phyloP scores from a whole-genome alignment of 495 filamentous ascomycete species.

The Daldinia childiae region DNA sequence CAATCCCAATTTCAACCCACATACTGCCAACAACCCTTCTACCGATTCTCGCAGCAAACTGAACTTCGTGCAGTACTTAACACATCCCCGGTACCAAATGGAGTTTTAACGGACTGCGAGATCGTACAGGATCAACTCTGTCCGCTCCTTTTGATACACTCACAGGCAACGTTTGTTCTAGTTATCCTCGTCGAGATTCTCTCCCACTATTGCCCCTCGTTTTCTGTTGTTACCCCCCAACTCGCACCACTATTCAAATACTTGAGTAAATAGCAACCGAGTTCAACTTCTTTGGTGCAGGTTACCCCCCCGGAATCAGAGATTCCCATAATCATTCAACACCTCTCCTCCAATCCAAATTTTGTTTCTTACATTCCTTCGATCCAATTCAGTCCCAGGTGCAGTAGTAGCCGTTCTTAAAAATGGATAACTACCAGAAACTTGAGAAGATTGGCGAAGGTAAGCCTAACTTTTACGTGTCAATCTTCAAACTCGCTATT shows the following conservation, averaged over 20 bases:
- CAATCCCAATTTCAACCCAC: conserved; percentile 12
- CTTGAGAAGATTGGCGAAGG: conserved; percentile 99
- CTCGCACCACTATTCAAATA: conserved; percentile 10
- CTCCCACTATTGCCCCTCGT: conserved; percentile 41
- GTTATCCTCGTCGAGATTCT: conserved; percentile 18
- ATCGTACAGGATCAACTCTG: conserved; percentile 16
- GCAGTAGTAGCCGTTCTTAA: conserved; percentile 4
- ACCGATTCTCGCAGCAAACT: conserved; percentile 8
- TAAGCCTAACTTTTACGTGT: conserved; percentile 50
- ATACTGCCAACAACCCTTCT: conserved; percentile 15
- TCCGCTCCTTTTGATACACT: conserved; percentile 27
- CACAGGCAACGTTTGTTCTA: not conserved
- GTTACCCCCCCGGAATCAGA: conserved; percentile 6
- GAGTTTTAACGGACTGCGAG: conserved; percentile 26
- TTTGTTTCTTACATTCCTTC: conserved; percentile 29
- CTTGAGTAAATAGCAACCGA: conserved; percentile 37
- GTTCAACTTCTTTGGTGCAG: conserved; percentile 15
- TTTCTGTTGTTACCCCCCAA: conserved; percentile 35
- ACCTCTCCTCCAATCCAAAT: conserved; percentile 1
- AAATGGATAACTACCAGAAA: conserved; percentile 99
- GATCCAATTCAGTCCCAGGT: conserved; percentile 15
- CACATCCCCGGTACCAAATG: conserved; percentile 22
- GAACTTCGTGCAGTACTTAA: conserved; percentile 8
- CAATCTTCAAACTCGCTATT: not conserved
- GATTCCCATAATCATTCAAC: conserved; percentile 9